Conservation (phyloP, 352 stramenopile species). For the Phytophthora sp. region DNA sequence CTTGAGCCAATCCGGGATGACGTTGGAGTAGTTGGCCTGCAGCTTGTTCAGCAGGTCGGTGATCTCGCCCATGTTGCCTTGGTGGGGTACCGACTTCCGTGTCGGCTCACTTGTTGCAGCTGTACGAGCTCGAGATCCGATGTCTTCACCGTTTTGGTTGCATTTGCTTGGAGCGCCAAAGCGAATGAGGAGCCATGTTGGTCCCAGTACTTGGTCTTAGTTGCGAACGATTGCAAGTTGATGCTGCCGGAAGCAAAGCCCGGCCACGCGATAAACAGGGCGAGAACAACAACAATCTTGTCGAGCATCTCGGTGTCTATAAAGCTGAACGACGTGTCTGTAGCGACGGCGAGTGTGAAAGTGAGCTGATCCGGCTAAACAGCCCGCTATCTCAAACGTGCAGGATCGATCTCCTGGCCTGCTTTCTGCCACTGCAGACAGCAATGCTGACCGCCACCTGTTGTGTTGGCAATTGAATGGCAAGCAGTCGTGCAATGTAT, state of each 20-base stretch:
- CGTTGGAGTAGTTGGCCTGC: constrained; percentile 34
- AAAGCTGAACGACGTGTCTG: no score
- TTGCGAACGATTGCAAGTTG: constrained; percentile 42
- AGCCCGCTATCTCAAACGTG: no score
- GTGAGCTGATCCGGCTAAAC: no score
- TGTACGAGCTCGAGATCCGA: constrained; percentile 54
- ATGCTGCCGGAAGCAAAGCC: not conserved
- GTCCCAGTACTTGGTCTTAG: constrained; percentile 67
- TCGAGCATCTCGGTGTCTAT: no score
- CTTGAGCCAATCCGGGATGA: constrained; percentile 57
- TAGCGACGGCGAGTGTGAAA: not conserved
- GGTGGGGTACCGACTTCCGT: constrained; percentile 68
- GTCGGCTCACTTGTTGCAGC: constrained; percentile 58
- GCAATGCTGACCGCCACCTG: no score
- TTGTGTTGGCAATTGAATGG: no score
- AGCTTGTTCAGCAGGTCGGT: constrained; percentile 49
- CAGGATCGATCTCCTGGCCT: no score
- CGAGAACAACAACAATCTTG: constrained; percentile 4
- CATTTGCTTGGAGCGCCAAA: constrained; percentile 14
- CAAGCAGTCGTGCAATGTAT: no score
- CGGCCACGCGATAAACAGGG: not conserved
- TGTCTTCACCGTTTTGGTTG: constrained; percentile 13
- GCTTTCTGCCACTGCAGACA: no score
- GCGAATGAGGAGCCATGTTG: constrained; percentile 26
- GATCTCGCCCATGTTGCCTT: constrained; percentile 57